Conservation (phyloP, 331 rosid species). For the Saraca asoca region DNA sequence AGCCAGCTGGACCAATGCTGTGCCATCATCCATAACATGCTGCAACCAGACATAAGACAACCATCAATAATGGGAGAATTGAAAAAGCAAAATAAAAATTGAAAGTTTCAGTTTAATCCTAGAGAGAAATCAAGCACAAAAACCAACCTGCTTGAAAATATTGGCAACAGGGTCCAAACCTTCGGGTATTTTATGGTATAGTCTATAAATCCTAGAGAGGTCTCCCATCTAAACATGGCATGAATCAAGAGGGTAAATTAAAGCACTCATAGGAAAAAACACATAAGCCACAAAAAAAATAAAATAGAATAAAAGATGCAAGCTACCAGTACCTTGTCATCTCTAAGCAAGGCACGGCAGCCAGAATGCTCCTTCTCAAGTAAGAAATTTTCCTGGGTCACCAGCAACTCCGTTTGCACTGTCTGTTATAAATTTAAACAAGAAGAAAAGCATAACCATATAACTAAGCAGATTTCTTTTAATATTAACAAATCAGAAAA, state of each 20-base stretch:
- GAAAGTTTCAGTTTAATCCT: not conserved
- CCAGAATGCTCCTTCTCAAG: slow-evolving; percentile 84
- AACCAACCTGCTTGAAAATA: slow-evolving; percentile 72
- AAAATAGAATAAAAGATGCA: not conserved
- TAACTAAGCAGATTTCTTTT: not conserved
- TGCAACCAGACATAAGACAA: slow-evolving; percentile 37
- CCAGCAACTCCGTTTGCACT: slow-evolving; percentile 72
- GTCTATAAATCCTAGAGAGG: slow-evolving; percentile 80
- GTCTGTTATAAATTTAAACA: slow-evolving; percentile 43
- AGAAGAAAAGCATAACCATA: not conserved
- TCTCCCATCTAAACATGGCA: slow-evolving; percentile 59
- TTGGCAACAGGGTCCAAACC: slow-evolving; percentile 71
- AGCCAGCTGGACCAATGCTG: slow-evolving; percentile 70
- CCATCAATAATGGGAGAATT: slow-evolving; percentile 21
- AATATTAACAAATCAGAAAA: not conserved
- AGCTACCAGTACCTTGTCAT: slow-evolving; percentile 59
- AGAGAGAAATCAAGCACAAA: slow-evolving; percentile 4
- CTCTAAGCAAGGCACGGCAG: slow-evolving; percentile 70
- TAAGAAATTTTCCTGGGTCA: slow-evolving; percentile 58
- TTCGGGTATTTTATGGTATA: slow-evolving; percentile 62
- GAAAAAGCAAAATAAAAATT: not conserved
- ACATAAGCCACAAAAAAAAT: too few relatives aligned
- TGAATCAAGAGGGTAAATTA: slow-evolving; percentile 20
- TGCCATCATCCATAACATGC: slow-evolving; percentile 82
- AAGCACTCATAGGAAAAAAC: not conserved